Conservation (phyloP, 371 early-diverging fungal genomes). For the Encephalitozoon cuniculi region DNA sequence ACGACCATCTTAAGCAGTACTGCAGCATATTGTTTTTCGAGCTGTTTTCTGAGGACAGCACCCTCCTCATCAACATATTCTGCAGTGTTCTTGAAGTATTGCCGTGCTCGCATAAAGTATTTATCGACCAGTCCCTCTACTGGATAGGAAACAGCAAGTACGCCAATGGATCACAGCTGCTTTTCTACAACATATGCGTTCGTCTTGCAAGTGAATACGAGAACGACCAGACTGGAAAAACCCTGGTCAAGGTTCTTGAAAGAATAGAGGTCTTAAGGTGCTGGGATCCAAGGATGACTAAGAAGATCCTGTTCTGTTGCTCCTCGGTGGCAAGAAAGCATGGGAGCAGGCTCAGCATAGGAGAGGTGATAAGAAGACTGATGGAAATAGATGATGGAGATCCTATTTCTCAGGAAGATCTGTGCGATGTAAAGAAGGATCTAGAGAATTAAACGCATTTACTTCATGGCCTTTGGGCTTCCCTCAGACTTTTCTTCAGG, state of each 20-base stretch:
- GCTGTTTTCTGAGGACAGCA: conserved; percentile 14
- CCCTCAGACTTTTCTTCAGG: not conserved
- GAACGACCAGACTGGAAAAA: not conserved
- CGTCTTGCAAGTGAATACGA: conserved; percentile 1
- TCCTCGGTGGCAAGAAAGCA: conserved; percentile 17
- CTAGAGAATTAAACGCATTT: not conserved
- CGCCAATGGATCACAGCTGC: not conserved
- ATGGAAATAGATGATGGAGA: conserved; percentile 43
- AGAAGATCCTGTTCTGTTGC: conserved; percentile 37
- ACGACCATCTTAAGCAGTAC: conserved; percentile 42
- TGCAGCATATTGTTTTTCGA: conserved; percentile 40
- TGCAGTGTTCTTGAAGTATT: conserved; percentile 3
- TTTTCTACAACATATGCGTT: conserved; percentile 33
- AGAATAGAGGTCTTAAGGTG: conserved; percentile 3
- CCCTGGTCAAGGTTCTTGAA: conserved; percentile 10
- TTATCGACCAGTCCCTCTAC: conserved; percentile 31
- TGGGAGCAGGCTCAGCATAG: not conserved
- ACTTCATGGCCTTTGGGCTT: not conserved
- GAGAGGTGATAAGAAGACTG: not conserved
- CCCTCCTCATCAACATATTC: conserved; percentile 9
- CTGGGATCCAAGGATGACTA: conserved; percentile 26
- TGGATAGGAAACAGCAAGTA: conserved; percentile 37
- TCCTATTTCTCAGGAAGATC: conserved; percentile 21
- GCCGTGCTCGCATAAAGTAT: not conserved
- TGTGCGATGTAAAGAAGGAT: conserved; percentile 19